Base-by-base conservation (phyloP, 2,329 filamentous ascomycete species). In the Penicillium sp. region DNA sequence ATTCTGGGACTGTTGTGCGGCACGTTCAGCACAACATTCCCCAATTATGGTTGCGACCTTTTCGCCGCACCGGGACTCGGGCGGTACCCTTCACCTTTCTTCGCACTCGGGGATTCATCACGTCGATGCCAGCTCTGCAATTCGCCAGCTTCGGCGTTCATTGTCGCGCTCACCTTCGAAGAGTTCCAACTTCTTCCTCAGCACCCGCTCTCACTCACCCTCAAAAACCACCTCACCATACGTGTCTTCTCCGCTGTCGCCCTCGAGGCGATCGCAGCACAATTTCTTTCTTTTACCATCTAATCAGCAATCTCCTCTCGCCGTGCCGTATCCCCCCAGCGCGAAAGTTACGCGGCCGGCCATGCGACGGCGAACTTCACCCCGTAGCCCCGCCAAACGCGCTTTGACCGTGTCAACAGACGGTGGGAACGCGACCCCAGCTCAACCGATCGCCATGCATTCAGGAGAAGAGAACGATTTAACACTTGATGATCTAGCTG, bases 161-260 rank as follows among this genome's bases (percentile, higher is more conserved):
- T 82, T 97, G 62, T 97, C 93, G 56, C 86, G 92, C 67, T 97
- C 93, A n/a, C 93, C 93, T 11, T 96, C 93, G 31, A 96, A 95
- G 74, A 81, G 80, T 44, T 83, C 83, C 56, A 82, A 84, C 67
- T 93, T 95, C 73, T 83, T 96, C 53, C 79, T 85, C 13, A 69
- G 75, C 23, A 77, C 80, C 26, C 77, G 80, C 58, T 77, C 78
- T 16, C 75, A 78, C 49, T 77, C 82, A 59, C 74, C 80, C 33
- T 84, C 86, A 46, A 81, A 81, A 64, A 77, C 72, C 53, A 66
- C 78, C 58, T n/a, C 54, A 13, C 54, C 54, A 47, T 77, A 77
- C 64, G 72, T 78, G 48, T 74, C 78, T 48, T 85, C 84, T 46
- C 81, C 83, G 35, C 77, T 86, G 44, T 87, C 87, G 25, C 85